Conservation (phyloP, 352 stramenopile genomes). For the Phytophthora pisi region DNA sequence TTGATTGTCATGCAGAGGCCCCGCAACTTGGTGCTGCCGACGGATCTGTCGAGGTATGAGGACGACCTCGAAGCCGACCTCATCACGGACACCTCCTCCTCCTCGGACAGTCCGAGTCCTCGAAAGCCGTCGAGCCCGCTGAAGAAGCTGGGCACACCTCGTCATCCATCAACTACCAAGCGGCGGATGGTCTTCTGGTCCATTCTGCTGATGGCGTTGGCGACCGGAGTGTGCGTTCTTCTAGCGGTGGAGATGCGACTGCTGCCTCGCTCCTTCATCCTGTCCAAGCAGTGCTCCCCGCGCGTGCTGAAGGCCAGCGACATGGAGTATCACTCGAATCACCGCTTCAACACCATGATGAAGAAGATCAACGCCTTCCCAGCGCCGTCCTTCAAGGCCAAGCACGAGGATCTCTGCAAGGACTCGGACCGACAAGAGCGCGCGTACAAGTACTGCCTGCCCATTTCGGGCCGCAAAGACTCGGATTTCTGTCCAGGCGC, state of each 20-base stretch:
- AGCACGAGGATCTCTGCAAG: conserved; percentile 1
- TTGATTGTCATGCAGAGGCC: conserved; percentile 1
- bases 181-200: not conserved
- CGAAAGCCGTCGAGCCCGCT: not conserved
- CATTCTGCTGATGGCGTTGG: not conserved
- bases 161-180: not conserved
- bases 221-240: not conserved
- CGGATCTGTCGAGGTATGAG: not conserved
- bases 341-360: conserved; percentile 9
- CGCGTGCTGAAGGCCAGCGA: not conserved
- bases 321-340: conserved; percentile 2
- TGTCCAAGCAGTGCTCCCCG: not conserved
- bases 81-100: not conserved
- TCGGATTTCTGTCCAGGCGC: conserved; percentile 39
- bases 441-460: conserved; percentile 39
- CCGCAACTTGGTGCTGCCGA: not conserved
- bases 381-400: not conserved
- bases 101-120: not conserved
- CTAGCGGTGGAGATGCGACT: conserved; percentile 4
- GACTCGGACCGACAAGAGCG: not conserved
- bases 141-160: not conserved
- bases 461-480: conserved; percentile 47
- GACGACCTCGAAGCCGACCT: not conserved
- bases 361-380: conserved; percentile 6
- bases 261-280: not conserved